Evolutionary conservation across 169 alveolate species (phyloP).

Genomic region (Plasmodium blacklocki): DNA sequence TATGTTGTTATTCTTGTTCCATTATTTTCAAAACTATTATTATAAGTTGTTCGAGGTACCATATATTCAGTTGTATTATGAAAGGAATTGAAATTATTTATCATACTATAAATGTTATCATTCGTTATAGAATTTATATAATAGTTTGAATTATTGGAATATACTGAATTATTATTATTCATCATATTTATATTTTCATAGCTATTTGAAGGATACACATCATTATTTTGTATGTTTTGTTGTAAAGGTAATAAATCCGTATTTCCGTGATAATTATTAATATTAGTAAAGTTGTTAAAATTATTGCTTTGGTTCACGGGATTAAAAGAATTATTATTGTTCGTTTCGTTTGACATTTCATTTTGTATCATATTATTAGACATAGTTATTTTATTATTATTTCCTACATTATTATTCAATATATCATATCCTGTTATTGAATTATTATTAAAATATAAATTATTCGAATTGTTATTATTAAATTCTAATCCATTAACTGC

Average conservation of each 20-base stretch:
- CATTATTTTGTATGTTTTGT: background rate
- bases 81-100: constrained; percentile 5
- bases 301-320: background rate
- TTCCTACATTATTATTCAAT: background rate
- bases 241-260: background rate
- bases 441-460: background rate
- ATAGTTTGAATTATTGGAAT: background rate
- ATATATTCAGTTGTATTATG: constrained; percentile 8
- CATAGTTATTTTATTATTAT: background rate
- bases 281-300: background rate
- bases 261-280: background rate
- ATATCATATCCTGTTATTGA: background rate
- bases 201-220: background rate
- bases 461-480: constrained; percentile 5
- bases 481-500: too few species aligned
- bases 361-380: background rate
- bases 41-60: background rate
- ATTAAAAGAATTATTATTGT: background rate
- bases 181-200: background rate
- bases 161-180: background rate
- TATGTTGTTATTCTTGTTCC: constrained; percentile 19
- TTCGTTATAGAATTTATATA: background rate
- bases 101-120: background rate
- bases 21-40: constrained; percentile 4
- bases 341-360: background rate